Evolutionary conservation across 257 asterid species (phyloP).

Genomic region (Haberlea rhodopensis): DNA sequence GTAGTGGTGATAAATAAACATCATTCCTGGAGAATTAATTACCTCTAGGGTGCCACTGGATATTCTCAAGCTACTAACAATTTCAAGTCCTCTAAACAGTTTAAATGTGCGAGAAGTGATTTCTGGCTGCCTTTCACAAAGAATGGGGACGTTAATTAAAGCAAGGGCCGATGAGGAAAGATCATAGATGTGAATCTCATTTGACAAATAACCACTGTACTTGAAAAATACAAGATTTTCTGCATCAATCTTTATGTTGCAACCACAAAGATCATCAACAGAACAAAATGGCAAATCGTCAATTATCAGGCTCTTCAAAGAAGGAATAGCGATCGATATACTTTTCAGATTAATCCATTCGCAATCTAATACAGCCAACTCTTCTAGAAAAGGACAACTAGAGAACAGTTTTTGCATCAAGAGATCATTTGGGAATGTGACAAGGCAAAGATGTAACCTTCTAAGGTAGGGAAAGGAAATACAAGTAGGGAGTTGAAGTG

Average conservation of each 20-base stretch:
- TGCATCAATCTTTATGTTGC: conserved; percentile 47
- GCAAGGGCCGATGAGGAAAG: conserved; percentile 34
- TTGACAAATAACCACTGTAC: conserved; percentile 47
- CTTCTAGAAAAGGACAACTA: conserved; percentile 43
- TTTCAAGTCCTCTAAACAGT: conserved; percentile 36
- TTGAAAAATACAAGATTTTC: conserved; percentile 33
- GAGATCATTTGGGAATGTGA: conserved; percentile 44
- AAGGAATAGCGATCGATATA: conserved; percentile 38
- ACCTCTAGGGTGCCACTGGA: conserved; percentile 45
- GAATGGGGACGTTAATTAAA: conserved; percentile 35
- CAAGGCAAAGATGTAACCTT: conserved; percentile 45
- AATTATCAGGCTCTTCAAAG: conserved; percentile 46
- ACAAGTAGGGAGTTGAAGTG: conserved; percentile 44
- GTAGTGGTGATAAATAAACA: not conserved
- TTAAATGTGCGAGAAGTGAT: conserved; percentile 37
- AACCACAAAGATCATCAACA: conserved; percentile 37
- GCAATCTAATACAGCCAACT: conserved; percentile 52
- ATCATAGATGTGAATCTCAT: conserved; percentile 34
- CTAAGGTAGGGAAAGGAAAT: conserved; percentile 42
- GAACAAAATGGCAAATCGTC: conserved; percentile 48
- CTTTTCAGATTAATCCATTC: conserved; percentile 44
- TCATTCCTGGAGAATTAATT: not conserved
- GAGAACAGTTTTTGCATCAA: conserved; percentile 49
- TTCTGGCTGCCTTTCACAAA: conserved; percentile 23
- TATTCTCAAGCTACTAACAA: conserved; percentile 35